Evolutionary conservation across 805 yeast species (phyloP), one percentile per base, ranked within the genome.

Genomic region (Candida krabiensis): DNA sequence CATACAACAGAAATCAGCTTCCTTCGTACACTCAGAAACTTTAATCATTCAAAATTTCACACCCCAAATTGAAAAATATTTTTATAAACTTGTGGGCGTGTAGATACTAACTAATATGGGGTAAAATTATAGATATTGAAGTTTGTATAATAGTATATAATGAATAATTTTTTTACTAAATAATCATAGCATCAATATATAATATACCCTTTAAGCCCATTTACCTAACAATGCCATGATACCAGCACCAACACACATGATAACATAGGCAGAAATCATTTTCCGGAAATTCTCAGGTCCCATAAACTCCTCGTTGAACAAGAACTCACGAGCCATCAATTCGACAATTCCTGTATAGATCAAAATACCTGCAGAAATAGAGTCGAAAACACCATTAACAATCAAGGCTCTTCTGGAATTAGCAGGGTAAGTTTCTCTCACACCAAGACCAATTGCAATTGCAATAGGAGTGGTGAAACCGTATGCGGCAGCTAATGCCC

Each of bases 271-370:
- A 27, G 49, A 43, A 11, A 77, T 37, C 75, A 75, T 75, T 41
- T 63, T 75, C 43, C 64, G 67, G 33, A 76, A 65, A 2, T 82
- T 78, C 25, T 60, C 64, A n/a, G 64, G 57, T n/a, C 85, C 82
- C 50, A 77, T 78, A 56, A 84, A 79, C 49, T 77, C 83, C 37
- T 70, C 75, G 14, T 83, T 70, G 56, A 70, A 75, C 40, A 81
- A 64, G 52, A 83, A 80, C 50, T 86, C 95, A 50, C 79, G 82
- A 3, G 91, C 93, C 81, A 86, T 75, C 41, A 86, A 66, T 58
- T 86, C 95, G 11, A 86, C 86, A 29, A 85, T 57, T 39, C 90
- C 87, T 16, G 89, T 82, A 61, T 86, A 86, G 22, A 86, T 66
- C 51, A 86, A 67, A 40, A 86, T 80, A 33, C 96, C 96, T 0